These are phyloP conservation scores for Pseudogymnoascus sp. DNA, from an alignment of 2,329 filamentous ascomycete genomes.

Conservation along the genomic window DNA sequence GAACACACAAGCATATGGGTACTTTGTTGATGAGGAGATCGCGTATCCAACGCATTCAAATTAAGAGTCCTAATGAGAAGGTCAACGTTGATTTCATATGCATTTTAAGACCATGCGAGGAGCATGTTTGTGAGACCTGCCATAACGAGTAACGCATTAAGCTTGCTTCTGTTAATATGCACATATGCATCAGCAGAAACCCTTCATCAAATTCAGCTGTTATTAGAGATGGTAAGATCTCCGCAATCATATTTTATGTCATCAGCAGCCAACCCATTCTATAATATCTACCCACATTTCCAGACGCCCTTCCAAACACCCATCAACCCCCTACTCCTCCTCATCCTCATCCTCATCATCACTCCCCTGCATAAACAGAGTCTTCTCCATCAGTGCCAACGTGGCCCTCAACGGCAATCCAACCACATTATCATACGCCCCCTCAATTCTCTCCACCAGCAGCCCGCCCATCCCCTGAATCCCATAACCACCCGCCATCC, in stretches of 20 bases:
- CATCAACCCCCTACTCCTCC: constrained; percentile 5
- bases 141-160: background rate
- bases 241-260: background rate
- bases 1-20: background rate
- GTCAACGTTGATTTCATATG: background rate
- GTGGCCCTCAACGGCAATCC: constrained; percentile 76
- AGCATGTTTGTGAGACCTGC: background rate
- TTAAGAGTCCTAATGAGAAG: background rate
- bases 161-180: background rate
- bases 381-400: constrained; percentile 77
- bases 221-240: background rate
- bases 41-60: too few species aligned
- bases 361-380: constrained; percentile 67
- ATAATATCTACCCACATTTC: background rate
- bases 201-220: background rate
- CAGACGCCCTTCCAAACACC: background rate
- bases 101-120: background rate
- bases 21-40: background rate
- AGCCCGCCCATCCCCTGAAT: constrained; percentile 84
- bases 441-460: constrained; percentile 81
- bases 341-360: constrained; percentile 39
- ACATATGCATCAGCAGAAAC: background rate
- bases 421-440: constrained; percentile 87
- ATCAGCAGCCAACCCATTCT: background rate
- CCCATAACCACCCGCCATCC: constrained; percentile 95